Base-by-base conservation (phyloP, 2,329 filamentous ascomycete species). In the Diaporthe destruens region DNA sequence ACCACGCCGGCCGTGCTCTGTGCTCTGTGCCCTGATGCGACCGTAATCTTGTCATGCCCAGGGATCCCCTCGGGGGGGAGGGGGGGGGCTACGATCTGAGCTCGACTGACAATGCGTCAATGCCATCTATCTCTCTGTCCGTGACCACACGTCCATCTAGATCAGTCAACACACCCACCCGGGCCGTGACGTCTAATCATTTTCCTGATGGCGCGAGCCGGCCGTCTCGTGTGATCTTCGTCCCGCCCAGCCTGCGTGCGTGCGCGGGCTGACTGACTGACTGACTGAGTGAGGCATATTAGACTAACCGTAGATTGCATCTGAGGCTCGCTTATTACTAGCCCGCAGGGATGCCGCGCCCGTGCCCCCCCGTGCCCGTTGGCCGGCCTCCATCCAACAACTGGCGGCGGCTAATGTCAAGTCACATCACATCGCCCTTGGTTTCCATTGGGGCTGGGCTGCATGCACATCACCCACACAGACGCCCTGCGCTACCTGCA, bases 391-490 rank as follows among this genome's bases (percentile, higher is more conserved):
- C n/a, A n/a, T n/a, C n/a, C n/a, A n/a, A n/a, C n/a, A 12, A 53
- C 61, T 51, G 61, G 61, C 61, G 61, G 61, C 61, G 61, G 47
- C 61, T 66, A 66, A 66, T n/a, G 47, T 66, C n/a, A n/a, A 29
- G 29, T 29, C 16, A 20, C 29, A 66, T 29, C 16, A 20, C 29
- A 66, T 20, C 14, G 44, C n/a, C 18, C 3, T 42, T n/a, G n/a
- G 14, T 14, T 20, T 49, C 47, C 47, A 66, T 66, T 66, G 61
- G 61, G 61, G 16, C n/a, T 51, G 61, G 29, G 25, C 14, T 42
- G 39, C 39, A 12, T 42, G 39, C 39, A 42, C 12, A 42, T 5
- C 5, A 6, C 18, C 47, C 14, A 51, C 12, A 32, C 8, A 8
- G 29, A 5, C 29, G 29, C 29, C 44, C 20, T 25, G 29, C 23